phyloP scores from a whole-genome alignment of 2,329 filamentous ascomycete species.

The Pestalotiopsis sp. region DNA sequence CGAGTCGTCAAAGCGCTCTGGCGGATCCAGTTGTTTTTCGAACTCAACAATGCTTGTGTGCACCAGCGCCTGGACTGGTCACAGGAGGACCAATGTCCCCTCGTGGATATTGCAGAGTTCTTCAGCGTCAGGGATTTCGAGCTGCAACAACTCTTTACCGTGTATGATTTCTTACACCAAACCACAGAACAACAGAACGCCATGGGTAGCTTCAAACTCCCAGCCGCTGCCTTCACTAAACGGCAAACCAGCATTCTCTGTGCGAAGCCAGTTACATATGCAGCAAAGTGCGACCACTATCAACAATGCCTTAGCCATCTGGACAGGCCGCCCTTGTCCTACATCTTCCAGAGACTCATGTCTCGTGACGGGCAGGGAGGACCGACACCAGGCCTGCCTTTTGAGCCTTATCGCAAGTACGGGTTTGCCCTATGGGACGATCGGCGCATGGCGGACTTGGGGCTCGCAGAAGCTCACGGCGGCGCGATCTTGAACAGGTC shows the following conservation, averaged over 20 bases:
- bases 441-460: background rate
- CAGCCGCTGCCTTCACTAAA: background rate
- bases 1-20: background rate
- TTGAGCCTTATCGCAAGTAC: constrained; percentile 1
- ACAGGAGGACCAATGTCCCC: background rate
- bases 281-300: background rate
- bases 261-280: background rate
- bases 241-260: background rate
- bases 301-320: background rate
- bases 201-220: background rate
- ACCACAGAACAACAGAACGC: background rate
- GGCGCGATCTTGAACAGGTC: background rate
- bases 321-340: background rate
- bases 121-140: background rate
- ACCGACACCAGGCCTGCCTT: background rate
- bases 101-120: background rate
- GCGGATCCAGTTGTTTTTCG: background rate
- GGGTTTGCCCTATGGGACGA: constrained; percentile 1
- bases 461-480: background rate
- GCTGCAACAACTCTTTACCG: background rate
- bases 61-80: background rate
- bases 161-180: background rate
- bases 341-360: background rate
- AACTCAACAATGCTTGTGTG: background rate
- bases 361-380: background rate